Base-by-base conservation (phyloP, 805 yeast genomes). In the Yamadazyma scolyti region DNA sequence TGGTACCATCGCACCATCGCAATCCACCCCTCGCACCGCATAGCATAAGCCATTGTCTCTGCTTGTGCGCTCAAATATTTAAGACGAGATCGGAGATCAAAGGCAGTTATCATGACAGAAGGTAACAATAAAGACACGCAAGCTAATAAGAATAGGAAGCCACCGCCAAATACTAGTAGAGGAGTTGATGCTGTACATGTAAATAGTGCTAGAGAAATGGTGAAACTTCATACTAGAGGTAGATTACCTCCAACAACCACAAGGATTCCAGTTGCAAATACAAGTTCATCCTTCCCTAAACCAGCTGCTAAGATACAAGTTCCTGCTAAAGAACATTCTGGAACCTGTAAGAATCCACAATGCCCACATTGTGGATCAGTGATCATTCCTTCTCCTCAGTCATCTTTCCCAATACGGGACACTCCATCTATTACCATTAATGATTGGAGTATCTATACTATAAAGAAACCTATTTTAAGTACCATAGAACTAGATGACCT, bases 381-480 rank as follows among this genome's bases (percentile, higher is more conserved):
- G 21, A 80, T 82, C 6, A 80, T 82, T n/a, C 93, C 94, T 1
- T 70, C 86, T 1, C 94, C 93, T 2, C 68, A 65, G 16, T 77
- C 90, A 1, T 60, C 76, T 5, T 59, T 69, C 34, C 94, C 93
- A 0, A 44, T 78, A 9, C 64, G 62, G 23, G 86, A 82, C 45
- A 57, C 67, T 15, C 93, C 93, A 0, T 75, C 84, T n/a, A 82
- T 83, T 6, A 56, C 78, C 2, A 68, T 83, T 3, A 71, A 73
- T 30, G 75, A 78, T 33, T 90, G 97, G 97, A 74, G 77, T 33
- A 73, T 93, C 6, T 73, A 68, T 43, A 79, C 95, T 0, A 61
- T 67, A 18, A 77, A 87, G 52, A 73, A 74, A 30, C 95, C 97
- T 1, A 90, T 90, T 27, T 60, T 87, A 38, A 81, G 73, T 42